A percentile compares a stretch with the other conserved stretches of the same genome.
Evolutionary conservation across 2,329 filamentous ascomycete species (phyloP).

Genomic region (Ascochyta koolunga): DNA sequence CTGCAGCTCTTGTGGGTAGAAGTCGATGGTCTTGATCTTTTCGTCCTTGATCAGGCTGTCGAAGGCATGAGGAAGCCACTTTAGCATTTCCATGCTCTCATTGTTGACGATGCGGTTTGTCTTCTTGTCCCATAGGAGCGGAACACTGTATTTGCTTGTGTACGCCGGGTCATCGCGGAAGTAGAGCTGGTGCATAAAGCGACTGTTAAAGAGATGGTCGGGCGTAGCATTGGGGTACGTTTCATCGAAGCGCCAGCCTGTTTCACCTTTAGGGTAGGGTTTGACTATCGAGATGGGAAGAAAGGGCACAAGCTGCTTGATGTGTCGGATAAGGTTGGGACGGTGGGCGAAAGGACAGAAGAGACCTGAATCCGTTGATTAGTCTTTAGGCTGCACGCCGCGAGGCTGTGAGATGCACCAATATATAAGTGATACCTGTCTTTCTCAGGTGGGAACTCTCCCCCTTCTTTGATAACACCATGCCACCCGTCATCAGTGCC

Average conservation of each 20-base stretch:
- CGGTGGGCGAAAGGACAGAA: slow-evolving; percentile 72
- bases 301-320: slow-evolving; percentile 62
- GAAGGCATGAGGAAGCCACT: slow-evolving; percentile 64
- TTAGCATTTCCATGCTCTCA: slow-evolving; percentile 64
- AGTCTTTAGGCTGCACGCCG: background rate
- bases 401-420: slow-evolving; percentile 34
- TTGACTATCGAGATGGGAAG: slow-evolving; percentile 65
- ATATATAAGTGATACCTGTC: slow-evolving; percentile 63
- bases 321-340: slow-evolving; percentile 61
- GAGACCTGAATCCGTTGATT: slow-evolving; percentile 52
- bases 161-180: slow-evolving; percentile 66
- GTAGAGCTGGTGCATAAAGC: slow-evolving; percentile 67
- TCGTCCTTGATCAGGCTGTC: slow-evolving; percentile 55
- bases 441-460: slow-evolving; percentile 58
- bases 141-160: slow-evolving; percentile 66
- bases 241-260: slow-evolving; percentile 66
- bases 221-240: slow-evolving; percentile 64
- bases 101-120: slow-evolving; percentile 64
- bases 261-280: slow-evolving; percentile 69
- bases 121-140: slow-evolving; percentile 67
- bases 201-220: slow-evolving; percentile 64
- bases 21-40: slow-evolving; percentile 49
- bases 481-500: slow-evolving; percentile 58
- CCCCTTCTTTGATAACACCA: slow-evolving; percentile 55
- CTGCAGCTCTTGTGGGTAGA: slow-evolving; percentile 60